A percentile compares a stretch with the other conserved stretches of the same genome.
Conservation (phyloP, 768 basidiomycete species). For the Suillus americanus region DNA sequence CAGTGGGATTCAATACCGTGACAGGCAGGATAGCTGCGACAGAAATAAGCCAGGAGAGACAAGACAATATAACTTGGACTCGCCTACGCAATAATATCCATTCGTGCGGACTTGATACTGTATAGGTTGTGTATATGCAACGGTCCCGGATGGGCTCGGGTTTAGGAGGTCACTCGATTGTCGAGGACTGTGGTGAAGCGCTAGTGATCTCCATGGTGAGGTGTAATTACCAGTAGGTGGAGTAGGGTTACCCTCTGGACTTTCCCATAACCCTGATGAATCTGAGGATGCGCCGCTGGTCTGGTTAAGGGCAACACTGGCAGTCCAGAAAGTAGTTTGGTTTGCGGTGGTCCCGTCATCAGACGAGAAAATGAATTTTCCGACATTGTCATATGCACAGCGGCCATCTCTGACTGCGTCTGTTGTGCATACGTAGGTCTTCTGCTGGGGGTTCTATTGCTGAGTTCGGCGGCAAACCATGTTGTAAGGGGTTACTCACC, state of each 20-base stretch:
- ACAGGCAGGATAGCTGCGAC: slow-evolving; percentile 81
- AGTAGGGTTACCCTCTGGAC: slow-evolving; percentile 59
- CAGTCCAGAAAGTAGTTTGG: slow-evolving; percentile 87
- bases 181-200: slow-evolving; percentile 14
- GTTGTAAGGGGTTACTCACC: slow-evolving; percentile 46
- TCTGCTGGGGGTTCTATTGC: slow-evolving; percentile 52
- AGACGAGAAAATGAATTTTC: slow-evolving; percentile 86
- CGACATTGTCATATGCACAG: slow-evolving; percentile 69
- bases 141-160: slow-evolving; percentile 48
- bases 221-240: slow-evolving; percentile 46
- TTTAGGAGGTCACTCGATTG: slow-evolving; percentile 36
- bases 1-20: slow-evolving; percentile 56
- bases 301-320: slow-evolving; percentile 63
- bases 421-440: slow-evolving; percentile 91
- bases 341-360: slow-evolving; percentile 60
- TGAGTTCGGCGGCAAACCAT: slow-evolving; percentile 2
- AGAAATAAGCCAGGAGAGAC: slow-evolving; percentile 6
- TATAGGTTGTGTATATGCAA: slow-evolving; percentile 69
- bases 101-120: slow-evolving; percentile 82
- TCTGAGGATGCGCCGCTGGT: slow-evolving; percentile 22
- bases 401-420: slow-evolving; percentile 69
- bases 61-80: slow-evolving; percentile 30
- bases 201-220: slow-evolving; percentile 47
- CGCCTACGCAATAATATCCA: slow-evolving; percentile 96
- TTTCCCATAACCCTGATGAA: slow-evolving; percentile 51